These are phyloP conservation scores for Fusarium nurragi DNA, from an alignment of 2,329 filamentous ascomycete species.

Conservation along the genomic window DNA sequence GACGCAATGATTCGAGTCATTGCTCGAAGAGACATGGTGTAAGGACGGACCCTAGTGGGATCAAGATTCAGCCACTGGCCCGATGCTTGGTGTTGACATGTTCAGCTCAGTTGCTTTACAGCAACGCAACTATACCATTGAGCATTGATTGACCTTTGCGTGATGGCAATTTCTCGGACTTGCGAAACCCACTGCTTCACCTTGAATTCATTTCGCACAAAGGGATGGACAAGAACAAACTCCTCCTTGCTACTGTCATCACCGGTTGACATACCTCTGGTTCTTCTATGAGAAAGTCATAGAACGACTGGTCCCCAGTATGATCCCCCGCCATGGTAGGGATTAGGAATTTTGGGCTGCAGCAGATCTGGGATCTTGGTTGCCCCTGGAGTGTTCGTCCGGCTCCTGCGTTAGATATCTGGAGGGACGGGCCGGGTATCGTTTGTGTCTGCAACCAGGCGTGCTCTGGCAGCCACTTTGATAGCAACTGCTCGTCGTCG, in stretches of 20 bases:
- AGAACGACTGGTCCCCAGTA: slow-evolving; percentile 41
- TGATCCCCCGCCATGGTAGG: slow-evolving; percentile 41
- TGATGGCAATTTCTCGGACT: slow-evolving; percentile 11
- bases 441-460: slow-evolving; percentile 20
- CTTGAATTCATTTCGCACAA: slow-evolving; percentile 22
- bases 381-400: slow-evolving; percentile 20
- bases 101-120: slow-evolving; percentile 28
- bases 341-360: slow-evolving; percentile 21
- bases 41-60: slow-evolving; percentile 11
- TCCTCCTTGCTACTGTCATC: not conserved
- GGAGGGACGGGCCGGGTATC: slow-evolving; percentile 15
- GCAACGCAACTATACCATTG: slow-evolving; percentile 13
- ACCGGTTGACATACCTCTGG: slow-evolving; percentile 39
- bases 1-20: slow-evolving; percentile 15
- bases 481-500: slow-evolving; percentile 18
- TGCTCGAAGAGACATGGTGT: slow-evolving; percentile 4
- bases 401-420: slow-evolving; percentile 15
- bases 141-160: slow-evolving; percentile 15
- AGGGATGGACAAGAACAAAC: slow-evolving; percentile 7
- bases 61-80: slow-evolving; percentile 43
- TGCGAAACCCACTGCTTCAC: slow-evolving; percentile 15
- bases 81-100: slow-evolving; percentile 39
- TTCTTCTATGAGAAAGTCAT: slow-evolving; percentile 46
- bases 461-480: slow-evolving; percentile 14
- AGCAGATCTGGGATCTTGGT: slow-evolving; percentile 14